Evolutionary conservation across 129 eudicot genomes (phyloP).

Genomic region (Chrysanthemum seticuspe): DNA sequence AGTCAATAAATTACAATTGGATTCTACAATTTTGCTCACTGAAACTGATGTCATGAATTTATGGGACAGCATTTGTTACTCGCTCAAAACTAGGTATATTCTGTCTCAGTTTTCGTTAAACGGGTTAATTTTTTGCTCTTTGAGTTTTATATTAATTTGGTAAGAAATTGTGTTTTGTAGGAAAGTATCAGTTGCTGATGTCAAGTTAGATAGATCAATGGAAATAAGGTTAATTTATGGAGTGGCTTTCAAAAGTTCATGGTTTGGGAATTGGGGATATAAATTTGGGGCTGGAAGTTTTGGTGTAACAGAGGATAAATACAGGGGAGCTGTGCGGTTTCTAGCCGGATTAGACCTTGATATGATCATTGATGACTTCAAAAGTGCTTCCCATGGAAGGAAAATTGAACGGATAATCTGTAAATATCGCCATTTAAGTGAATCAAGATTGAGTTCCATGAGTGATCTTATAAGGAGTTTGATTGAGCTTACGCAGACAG

Average conservation of each 20-base stretch:
- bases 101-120: neutral
- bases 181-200: constrained; percentile 47
- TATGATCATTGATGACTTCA: constrained; percentile 41
- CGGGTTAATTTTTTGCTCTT: neutral
- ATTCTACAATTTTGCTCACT: constrained; percentile 32
- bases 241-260: constrained; percentile 43
- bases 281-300: constrained; percentile 50
- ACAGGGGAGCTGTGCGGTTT: constrained; percentile 43
- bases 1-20: constrained; percentile 35
- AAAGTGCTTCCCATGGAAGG: constrained; percentile 24
- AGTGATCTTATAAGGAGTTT: constrained; percentile 63
- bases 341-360: constrained; percentile 54
- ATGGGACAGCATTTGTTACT: constrained; percentile 64
- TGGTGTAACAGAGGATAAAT: constrained; percentile 50
- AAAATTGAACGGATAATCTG: constrained; percentile 44
- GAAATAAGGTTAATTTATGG: constrained; percentile 65
- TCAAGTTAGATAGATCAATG: constrained; percentile 39
- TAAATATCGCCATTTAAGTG: constrained; percentile 46
- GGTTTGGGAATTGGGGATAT: constrained; percentile 75
- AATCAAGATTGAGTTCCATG: constrained; percentile 34
- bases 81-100: constrained; percentile 57
- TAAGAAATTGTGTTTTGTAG: constrained; percentile 32
- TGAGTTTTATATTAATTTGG: neutral
- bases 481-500: constrained; percentile 38
- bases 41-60: constrained; percentile 52